Evolutionary conservation across 2,329 filamentous ascomycete genomes (phyloP).

Genomic region (Raffaelea ambrosiae): DNA sequence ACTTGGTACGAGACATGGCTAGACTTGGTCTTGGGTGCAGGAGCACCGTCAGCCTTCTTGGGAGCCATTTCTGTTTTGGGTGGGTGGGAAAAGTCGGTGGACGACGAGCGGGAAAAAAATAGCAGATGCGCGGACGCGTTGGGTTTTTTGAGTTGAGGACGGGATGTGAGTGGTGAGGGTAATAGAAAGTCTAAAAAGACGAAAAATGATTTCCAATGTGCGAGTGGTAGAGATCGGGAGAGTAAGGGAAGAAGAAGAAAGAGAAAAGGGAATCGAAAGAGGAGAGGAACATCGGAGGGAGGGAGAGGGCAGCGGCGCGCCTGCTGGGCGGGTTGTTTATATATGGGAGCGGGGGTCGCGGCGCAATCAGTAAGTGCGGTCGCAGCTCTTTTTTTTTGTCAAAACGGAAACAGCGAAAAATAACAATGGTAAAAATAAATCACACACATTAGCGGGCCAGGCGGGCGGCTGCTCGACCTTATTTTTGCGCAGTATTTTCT

Average conservation of each 20-base stretch:
- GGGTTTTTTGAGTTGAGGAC: constrained; percentile 3
- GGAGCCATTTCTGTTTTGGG: constrained; percentile 40
- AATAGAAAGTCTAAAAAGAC: neutral
- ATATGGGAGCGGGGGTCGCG: constrained; percentile 44
- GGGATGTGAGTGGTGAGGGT: constrained; percentile 10
- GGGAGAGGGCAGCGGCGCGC: constrained; percentile 34
- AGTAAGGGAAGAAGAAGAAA: constrained; percentile 16
- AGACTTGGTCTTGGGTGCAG: constrained; percentile 40
- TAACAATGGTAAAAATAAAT: constrained; percentile 11
- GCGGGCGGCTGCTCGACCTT: constrained; percentile 2
- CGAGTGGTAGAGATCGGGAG: constrained; percentile 2
- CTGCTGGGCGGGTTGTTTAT: constrained; percentile 52
- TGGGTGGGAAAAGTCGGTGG: constrained; percentile 1
- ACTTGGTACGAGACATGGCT: constrained; percentile 52
- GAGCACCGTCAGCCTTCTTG: constrained; percentile 41
- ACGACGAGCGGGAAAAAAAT: constrained; percentile 1
- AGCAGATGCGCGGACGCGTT: constrained; percentile 9
- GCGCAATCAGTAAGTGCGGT: constrained; percentile 44
- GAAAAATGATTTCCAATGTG: neutral
- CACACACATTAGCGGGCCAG: constrained; percentile 11
- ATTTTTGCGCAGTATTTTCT: neutral
- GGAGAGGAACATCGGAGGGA: constrained; percentile 29
- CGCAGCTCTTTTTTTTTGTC: constrained; percentile 2
- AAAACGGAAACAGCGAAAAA: neutral
- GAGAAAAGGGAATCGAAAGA: constrained; percentile 16